These are phyloP conservation scores for Cornus florida DNA, from an alignment of 148 eudicot species.

Conservation along the genomic window DNA sequence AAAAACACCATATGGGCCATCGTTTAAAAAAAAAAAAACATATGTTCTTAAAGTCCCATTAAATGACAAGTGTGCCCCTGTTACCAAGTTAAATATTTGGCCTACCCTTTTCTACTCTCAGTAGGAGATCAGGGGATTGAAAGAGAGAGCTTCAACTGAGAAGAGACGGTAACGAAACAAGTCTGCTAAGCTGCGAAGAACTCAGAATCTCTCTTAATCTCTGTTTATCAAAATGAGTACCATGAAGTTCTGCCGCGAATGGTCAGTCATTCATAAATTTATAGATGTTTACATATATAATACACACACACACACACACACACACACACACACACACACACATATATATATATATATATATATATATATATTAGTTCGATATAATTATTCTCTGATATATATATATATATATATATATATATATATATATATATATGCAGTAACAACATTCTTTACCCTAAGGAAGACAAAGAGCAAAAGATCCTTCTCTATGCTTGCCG, in stretches of 20 bases:
- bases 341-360: background rate
- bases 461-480: constrained; percentile 83
- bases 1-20: too few species aligned
- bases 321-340: too few species aligned
- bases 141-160: too few species aligned
- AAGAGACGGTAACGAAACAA: too few species aligned
- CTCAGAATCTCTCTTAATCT: background rate
- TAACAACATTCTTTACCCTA: constrained; percentile 92
- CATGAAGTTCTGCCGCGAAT: constrained; percentile 96
- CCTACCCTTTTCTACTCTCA: too few species aligned
- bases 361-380: background rate
- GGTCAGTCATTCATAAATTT: constrained; percentile 39
- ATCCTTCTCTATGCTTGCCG: constrained; percentile 94
- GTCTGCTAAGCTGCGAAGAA: background rate
- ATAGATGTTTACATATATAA: background rate
- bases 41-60: too few species aligned
- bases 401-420: too few species aligned
- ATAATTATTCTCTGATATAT: background rate
- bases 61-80: too few species aligned
- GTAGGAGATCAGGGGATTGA: too few species aligned
- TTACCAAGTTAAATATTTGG: too few species aligned
- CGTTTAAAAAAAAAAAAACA: too few species aligned
- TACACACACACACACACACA: background rate
- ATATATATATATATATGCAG: constrained; percentile 24
- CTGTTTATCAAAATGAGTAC: constrained; percentile 75